Percentiles rank a stretch among this genome's conserved stretches.
Conservation (phyloP, 2,329 filamentous ascomycete genomes). For the Ascochyta koolunga region DNA sequence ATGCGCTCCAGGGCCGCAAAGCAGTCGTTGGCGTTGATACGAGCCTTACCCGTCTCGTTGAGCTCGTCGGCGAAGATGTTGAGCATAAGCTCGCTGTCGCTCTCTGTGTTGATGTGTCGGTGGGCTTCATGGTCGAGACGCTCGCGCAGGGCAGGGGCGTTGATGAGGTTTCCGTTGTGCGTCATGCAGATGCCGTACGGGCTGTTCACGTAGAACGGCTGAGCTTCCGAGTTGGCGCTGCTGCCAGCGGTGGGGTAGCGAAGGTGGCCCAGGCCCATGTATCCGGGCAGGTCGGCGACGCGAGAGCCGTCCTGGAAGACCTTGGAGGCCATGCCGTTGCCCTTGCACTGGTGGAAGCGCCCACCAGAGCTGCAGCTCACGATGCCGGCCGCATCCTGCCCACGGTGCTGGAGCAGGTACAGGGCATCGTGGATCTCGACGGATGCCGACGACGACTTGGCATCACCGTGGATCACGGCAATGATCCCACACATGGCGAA, state of each 20-base stretch:
- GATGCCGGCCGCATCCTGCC: slow-evolving; percentile 89
- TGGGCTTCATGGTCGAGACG: slow-evolving; percentile 80
- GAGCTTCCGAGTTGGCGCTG: slow-evolving; percentile 81
- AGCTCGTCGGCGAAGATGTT: slow-evolving; percentile 88
- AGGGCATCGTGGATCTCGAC: slow-evolving; percentile 54
- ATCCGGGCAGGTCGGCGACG: slow-evolving; percentile 77
- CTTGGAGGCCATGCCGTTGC: slow-evolving; percentile 83
- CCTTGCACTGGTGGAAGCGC: slow-evolving; percentile 87
- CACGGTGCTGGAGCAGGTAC: slow-evolving; percentile 61
- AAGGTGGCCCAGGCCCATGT: slow-evolving; percentile 84
- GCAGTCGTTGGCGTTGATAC: slow-evolving; percentile 78
- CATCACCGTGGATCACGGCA: slow-evolving; percentile 55
- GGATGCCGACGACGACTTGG: slow-evolving; percentile 48
- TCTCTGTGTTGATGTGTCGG: slow-evolving; percentile 88
- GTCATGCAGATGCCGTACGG: slow-evolving; percentile 82
- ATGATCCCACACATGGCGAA: slow-evolving; percentile 59
- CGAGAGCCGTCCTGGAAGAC: slow-evolving; percentile 83
- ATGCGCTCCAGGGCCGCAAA: slow-evolving; percentile 74
- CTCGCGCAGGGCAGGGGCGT: slow-evolving; percentile 70
- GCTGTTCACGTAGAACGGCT: slow-evolving; percentile 89
- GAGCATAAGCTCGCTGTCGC: slow-evolving; percentile 84
- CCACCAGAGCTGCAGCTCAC: slow-evolving; percentile 76
- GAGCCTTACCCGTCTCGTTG: slow-evolving; percentile 78
- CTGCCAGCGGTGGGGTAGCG: slow-evolving; percentile 90
- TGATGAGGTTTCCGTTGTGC: slow-evolving; percentile 90